Evolutionary conservation across 331 rosid species (phyloP), one percentile per base, ranked within the genome.

Genomic region (Rhamnella rubrinervis): DNA sequence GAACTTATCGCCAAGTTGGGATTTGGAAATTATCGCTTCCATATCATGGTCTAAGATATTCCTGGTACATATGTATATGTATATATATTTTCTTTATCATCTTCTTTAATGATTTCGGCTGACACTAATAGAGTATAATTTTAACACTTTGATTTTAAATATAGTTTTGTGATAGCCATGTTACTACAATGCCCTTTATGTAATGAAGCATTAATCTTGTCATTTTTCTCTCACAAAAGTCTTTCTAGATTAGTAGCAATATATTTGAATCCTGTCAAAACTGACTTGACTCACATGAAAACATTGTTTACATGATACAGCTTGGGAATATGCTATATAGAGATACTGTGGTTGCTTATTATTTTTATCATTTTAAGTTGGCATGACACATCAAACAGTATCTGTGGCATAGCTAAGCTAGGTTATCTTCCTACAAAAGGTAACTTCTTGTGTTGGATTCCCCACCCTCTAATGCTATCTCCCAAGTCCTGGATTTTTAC

Each of bases 11-110:
- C 96, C 79, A 85, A 88, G 77, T 76, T 93, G 86, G 98, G 98
- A 75, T 93, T 93, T 78, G 83, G 70, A 0, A 93, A 92, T 71
- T 88, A 93, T 62, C 90, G 98, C 76, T 90, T 93, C 97, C 55
- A 85, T 90, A 71, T 88, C 97, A 46, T 93, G 98, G 98, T 93
- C 98, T 56, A 96, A 96, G 19, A 84, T 90, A 75, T 93, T 86
- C 75, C 97, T 25, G 98, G 96, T 92, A 89, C 55, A 83, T 31
- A 3, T 9, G 49, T 44, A 11, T 44, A 44, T 8, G 14, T 7
- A 44, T 12, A 7, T 44, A 44, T 44, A 44, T 44, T 44, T 68
- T 75, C 75, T 49, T 52, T 65, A 61, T 25, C 19, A 62, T 56
- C 60, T 61, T 56, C 65, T 61, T 47, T 47, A 39, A 23, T 26